Base-by-base conservation (phyloP, 768 basidiomycete species). In the Hericium erinaceus region DNA sequence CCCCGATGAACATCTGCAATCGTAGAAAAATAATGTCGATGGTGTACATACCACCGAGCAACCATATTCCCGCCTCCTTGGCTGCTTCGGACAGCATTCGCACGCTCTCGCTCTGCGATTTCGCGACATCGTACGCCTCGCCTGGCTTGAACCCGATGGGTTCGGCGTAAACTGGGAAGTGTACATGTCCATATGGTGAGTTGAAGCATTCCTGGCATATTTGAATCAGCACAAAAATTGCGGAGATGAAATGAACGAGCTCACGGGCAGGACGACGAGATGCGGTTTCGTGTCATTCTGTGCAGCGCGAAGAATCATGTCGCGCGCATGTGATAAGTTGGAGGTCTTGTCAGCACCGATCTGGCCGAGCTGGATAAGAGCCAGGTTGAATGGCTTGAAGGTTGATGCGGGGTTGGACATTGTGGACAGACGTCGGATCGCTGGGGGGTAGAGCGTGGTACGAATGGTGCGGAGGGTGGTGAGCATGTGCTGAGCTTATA, bases 81-180 rank as follows among this genome's bases (percentile, higher is more conserved):
- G 97, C 97, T 52, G 80, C 83, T 33, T 77, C 74, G 39, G 92
- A 90, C 52, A 99, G 79, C 80, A 89, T 85, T 69, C 77, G 83
- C 55, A 98, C 81, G 54, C 84, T 90, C 66, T 89, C 86, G 61
- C 92, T 92, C 63, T 73, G 65, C 38, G 81, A 80, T 50, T 72
- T 71, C 0, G 70, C 67, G 4, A 78, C 64, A 59, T 89, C 79
- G 63, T 87, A 93, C 9, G 74, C 68, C 63, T 80, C 67, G 3
- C 81, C 86, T 9, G 77, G 74, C 2, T 68, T 75, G 66, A 76
- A 92, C 4, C 76, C 81, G 54, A 95, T 91, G 2, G 74, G 77
- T 71, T 95, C 94, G 0, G 92, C 89, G 64, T 93, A 87, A 9
- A 82, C 76, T 0, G 90, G 88, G 67, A 98, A 97, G 67, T 89